Evolutionary conservation across 139 green algal genomes (phyloP), one percentile per base, ranked within the genome.

Genomic region (Coelastrella sp.): DNA sequence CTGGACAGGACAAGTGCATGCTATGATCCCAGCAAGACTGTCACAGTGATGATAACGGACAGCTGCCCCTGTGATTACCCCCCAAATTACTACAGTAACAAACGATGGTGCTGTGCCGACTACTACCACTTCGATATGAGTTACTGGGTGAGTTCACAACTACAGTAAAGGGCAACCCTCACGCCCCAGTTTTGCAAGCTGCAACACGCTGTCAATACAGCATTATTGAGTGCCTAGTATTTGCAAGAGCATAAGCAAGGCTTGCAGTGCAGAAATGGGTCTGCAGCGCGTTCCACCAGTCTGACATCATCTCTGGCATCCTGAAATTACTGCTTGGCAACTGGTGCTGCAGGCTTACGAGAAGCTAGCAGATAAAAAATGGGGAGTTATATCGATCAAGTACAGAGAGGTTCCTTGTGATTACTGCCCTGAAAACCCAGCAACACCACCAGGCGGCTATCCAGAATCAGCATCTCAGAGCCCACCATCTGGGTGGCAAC

Each of bases 41-140:
- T 94, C 5, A 83, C 90, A 0, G 83, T 94, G 5, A 86, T 89
- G 90, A 77, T 93, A 4, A 91, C 87, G 6, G 92, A 94, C 71
- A 80, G 20, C 22, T 94, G 88, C 87, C 90, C 90, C 47, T 94
- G 92, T 78, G 54, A 89, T 77, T 94, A 94, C 61, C 90, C 92
- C 5, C 11, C 23, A 60, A 94, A 94, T 82, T 71, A 65, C 11
- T 94, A 91, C 81, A 80, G 23, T 76, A 92, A 92, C 83, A 92
- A 92, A 57, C 23, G 83, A 5, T 87, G 82, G 82, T 87, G 82
- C 65, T 87, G 82, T 65, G 82, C 60, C 16, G 82, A 87, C 64
- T 87, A 87, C 82, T 87, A 79, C 65, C 82, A 87, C 32, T 78
- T 87, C 61, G 82, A 87, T 32, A 14, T 87, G 23, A 65, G 32